These are phyloP conservation scores for Pestalotiopsis sp. DNA, from an alignment of 2,329 filamentous ascomycete species.

Conservation along the genomic window DNA sequence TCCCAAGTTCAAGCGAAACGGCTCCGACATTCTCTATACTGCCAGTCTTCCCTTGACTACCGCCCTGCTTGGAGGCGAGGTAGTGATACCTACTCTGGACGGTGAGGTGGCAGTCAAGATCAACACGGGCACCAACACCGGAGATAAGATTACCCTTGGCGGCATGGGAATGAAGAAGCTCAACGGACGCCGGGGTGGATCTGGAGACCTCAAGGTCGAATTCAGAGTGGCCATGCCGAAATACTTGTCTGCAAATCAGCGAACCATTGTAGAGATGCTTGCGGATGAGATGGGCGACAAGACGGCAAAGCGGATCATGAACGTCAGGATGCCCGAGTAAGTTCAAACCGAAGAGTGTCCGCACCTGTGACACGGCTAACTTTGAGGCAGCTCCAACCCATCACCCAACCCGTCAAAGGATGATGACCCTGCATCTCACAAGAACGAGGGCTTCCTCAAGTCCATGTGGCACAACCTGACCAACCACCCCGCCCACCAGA, in stretches of 20 bases:
- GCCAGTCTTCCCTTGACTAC: conserved; percentile 91
- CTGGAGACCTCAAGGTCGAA: conserved; percentile 88
- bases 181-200: conserved; percentile 64
- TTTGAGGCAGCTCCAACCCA: conserved; percentile 18
- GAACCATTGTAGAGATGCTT: conserved; percentile 91
- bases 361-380: background rate
- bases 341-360: conserved; percentile 25
- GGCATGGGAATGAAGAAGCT: conserved; percentile 96
- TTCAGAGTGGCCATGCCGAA: conserved; percentile 97
- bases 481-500: conserved; percentile 66
- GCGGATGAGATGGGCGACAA: conserved; percentile 96
- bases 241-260: conserved; percentile 87
- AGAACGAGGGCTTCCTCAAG: conserved; percentile 89
- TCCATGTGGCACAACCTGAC: conserved; percentile 91
- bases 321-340: conserved; percentile 63
- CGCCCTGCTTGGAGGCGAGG: conserved; percentile 87
- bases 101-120: conserved; percentile 90
- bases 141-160: conserved; percentile 84
- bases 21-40: conserved; percentile 91
- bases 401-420: conserved; percentile 25
- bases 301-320: conserved; percentile 91
- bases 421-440: conserved; percentile 55
- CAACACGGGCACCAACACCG: conserved; percentile 86
- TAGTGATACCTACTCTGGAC: conserved; percentile 86
- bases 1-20: conserved; percentile 83